phyloP scores from a whole-genome alignment of 139 green algal genomes.

The Asterochloris sp. region DNA sequence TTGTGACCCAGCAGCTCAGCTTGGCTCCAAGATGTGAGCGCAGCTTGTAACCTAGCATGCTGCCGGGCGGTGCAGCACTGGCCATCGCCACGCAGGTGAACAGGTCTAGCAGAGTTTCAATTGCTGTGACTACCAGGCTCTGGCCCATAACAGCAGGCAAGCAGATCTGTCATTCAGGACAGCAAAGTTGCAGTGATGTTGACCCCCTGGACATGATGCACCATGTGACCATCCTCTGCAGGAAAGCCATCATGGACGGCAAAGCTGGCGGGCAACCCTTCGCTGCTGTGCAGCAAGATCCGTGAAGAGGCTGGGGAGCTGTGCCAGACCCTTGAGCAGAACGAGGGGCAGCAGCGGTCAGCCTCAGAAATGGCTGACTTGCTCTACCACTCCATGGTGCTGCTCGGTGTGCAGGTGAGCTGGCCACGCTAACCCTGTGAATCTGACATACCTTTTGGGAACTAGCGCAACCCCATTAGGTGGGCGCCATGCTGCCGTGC shows the following conservation, averaged over 20 bases:
- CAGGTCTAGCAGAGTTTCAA: no score
- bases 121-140: no score
- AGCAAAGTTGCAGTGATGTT: no score
- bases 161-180: no score
- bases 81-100: no score
- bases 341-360: conserved; percentile 82
- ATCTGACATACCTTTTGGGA: background rate
- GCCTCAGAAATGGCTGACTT: conserved; percentile 94
- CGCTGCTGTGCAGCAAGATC: conserved; percentile 94
- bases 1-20: no score
- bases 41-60: no score
- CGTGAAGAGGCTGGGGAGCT: conserved; percentile 94
- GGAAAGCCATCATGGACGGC: conserved; percentile 91
- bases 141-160: no score
- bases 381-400: conserved; percentile 96
- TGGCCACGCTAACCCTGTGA: background rate
- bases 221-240: no score
- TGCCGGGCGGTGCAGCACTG: no score
- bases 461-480: background rate
- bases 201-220: no score
- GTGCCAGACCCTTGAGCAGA: conserved; percentile 82
- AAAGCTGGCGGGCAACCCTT: conserved; percentile 75
- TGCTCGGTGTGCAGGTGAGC: conserved; percentile 77
- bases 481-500: background rate
- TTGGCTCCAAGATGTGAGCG: no score